Percentiles rank a stretch among this genome's conserved stretches.
Evolutionary conservation across 2,329 filamentous ascomycete species (phyloP).

Genomic region (Hymenoscyphus fraxineus): DNA sequence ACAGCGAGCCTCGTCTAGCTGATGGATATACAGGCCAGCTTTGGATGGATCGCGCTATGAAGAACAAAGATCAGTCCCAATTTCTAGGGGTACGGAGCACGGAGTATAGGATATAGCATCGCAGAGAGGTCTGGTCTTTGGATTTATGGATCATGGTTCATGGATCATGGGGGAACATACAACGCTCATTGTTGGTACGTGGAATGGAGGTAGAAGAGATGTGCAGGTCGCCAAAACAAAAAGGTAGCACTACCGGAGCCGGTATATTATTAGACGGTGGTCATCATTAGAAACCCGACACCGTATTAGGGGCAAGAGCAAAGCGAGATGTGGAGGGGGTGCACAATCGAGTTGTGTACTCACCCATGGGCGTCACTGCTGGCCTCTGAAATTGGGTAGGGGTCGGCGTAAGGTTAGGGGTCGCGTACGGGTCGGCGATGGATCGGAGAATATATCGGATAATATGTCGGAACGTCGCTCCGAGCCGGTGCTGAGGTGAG

Average conservation of each 20-base stretch:
- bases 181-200: conserved; percentile 29
- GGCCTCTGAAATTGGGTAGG: background rate
- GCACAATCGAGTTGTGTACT: background rate
- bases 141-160: background rate
- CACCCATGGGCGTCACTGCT: background rate
- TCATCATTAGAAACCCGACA: background rate
- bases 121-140: background rate
- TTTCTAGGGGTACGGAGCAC: background rate
- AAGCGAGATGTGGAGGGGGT: background rate
- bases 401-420: background rate
- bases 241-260: background rate
- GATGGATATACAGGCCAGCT: conserved; percentile 74
- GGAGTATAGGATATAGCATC: background rate
- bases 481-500: background rate
- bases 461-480: background rate
- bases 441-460: background rate
- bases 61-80: conserved; percentile 11
- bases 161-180: background rate
- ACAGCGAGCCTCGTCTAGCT: conserved; percentile 82
- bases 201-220: background rate
- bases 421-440: background rate
- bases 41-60: conserved; percentile 56
- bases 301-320: background rate
- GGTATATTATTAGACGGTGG: background rate
- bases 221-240: background rate